Base-by-base conservation (phyloP, 306 rosid species). In the Sicyos edulis region DNA sequence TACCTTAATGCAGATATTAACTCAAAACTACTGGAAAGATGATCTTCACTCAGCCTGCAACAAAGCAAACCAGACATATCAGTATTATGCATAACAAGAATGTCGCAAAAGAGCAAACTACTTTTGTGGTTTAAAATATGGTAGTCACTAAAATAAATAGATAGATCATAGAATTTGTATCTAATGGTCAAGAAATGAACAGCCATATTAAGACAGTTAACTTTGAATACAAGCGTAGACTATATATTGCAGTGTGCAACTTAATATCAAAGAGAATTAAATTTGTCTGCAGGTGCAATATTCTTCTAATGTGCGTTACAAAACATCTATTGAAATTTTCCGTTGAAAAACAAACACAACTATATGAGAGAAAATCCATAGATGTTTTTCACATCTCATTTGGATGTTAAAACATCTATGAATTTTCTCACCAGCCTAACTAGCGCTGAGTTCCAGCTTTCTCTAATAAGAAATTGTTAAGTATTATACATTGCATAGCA, bases 11-110 rank as follows among this genome's bases (percentile, higher is more conserved):
- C 44, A 80, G 81, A 50, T 61, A 65, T 64, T 70, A 71, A 70
- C 73, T 72, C 73, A 72, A 80, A 76, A 57, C 80, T 81, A 69
- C 61, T 70, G 1, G 42, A 55, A 8, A 68, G 11, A 20, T 47
- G 11, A 62, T 34, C 74, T 66, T 83, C 82, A 89, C 9, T 92
- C 87, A 72, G 87, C 95, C 97, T 92, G 87, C 85, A 89, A 58
- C 82, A 37, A 71, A 22, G 40, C 58, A 77, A 40, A 3, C n/a
- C 74, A 53, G 16, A 17, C 16, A 21, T 29, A 1, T 68, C 56
- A 68, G 72, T 68, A 59, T 59, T 0, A 9, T 42, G 47, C 47
- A 8, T 42, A 1, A 37, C 5, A 14, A 50, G 53, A 14, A 50
- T 50, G 13, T 50, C 13, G 60, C 29, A 22, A 21, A 64, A 37